phyloP scores from a whole-genome alignment of 208 protist genomes.

The Leishmania guyanensis region DNA sequence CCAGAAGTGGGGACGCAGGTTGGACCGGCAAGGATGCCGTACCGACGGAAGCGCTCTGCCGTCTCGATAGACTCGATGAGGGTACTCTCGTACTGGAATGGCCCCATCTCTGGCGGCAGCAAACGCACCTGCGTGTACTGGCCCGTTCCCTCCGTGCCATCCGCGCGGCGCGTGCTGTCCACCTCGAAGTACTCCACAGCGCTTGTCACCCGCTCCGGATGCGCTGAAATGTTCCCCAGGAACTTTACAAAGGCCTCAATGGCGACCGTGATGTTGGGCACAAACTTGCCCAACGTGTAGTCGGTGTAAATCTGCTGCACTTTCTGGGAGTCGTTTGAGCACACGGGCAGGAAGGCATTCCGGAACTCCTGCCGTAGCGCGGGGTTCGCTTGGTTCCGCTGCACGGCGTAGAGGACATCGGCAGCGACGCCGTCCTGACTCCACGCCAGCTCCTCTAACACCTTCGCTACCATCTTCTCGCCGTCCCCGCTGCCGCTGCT shows the following conservation, averaged over 20 bases:
- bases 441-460: constrained; percentile 71
- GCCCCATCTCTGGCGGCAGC: constrained; percentile 66
- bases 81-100: constrained; percentile 80
- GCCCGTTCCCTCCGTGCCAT: constrained; percentile 26
- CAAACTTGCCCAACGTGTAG: constrained; percentile 81
- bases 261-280: constrained; percentile 82
- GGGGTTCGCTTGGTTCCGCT: constrained; percentile 64
- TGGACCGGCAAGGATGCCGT: constrained; percentile 75
- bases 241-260: constrained; percentile 81
- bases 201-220: constrained; percentile 33
- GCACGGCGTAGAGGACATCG: constrained; percentile 80
- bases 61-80: constrained; percentile 76
- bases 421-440: constrained; percentile 74
- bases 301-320: constrained; percentile 61
- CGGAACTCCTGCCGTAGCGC: constrained; percentile 80
- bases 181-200: constrained; percentile 51
- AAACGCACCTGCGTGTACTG: constrained; percentile 71
- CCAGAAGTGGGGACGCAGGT: constrained; percentile 48
- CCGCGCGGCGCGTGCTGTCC: constrained; percentile 25
- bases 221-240: constrained; percentile 48
- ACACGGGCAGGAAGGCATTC: constrained; percentile 74
- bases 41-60: constrained; percentile 56
- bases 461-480: constrained; percentile 70
- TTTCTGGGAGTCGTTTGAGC: constrained; percentile 51
- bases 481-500: constrained; percentile 7